These are phyloP conservation scores for Nitzschia sp. DNA, from an alignment of 108 stramenopile species.

Conservation along the genomic window DNA sequence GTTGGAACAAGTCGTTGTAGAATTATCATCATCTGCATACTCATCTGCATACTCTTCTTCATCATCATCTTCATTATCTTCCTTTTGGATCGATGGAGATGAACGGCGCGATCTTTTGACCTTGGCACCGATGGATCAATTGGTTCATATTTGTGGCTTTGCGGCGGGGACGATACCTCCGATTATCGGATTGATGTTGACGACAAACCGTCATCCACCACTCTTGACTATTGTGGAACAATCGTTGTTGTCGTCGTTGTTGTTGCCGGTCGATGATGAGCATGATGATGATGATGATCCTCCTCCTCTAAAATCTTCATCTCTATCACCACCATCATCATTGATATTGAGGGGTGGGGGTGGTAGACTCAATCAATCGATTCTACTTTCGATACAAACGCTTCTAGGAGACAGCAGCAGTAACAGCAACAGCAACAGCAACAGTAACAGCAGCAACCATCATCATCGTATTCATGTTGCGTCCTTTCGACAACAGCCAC, in stretches of 20 bases:
- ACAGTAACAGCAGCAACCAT: too few species aligned
- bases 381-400: background rate
- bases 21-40: too few species aligned
- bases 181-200: background rate
- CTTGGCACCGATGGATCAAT: slow-evolving; percentile 10
- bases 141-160: slow-evolving; percentile 16
- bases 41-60: too few species aligned
- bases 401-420: too few species aligned
- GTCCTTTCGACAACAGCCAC: background rate
- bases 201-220: background rate
- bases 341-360: slow-evolving; percentile 12
- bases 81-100: background rate
- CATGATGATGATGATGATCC: background rate
- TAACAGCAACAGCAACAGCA: too few species aligned
- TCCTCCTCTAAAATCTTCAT: background rate
- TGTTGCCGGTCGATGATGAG: background rate
- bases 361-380: background rate
- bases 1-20: background rate
- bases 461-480: background rate
- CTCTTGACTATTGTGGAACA: slow-evolving; percentile 10
- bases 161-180: slow-evolving; percentile 11
- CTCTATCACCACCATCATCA: background rate
- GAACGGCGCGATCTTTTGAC: background rate
- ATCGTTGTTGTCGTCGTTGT: background rate
- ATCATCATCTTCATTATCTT: too few species aligned